Evolutionary conservation across 148 eudicot species (phyloP).

Genomic region (Chenopodium formosanum): DNA sequence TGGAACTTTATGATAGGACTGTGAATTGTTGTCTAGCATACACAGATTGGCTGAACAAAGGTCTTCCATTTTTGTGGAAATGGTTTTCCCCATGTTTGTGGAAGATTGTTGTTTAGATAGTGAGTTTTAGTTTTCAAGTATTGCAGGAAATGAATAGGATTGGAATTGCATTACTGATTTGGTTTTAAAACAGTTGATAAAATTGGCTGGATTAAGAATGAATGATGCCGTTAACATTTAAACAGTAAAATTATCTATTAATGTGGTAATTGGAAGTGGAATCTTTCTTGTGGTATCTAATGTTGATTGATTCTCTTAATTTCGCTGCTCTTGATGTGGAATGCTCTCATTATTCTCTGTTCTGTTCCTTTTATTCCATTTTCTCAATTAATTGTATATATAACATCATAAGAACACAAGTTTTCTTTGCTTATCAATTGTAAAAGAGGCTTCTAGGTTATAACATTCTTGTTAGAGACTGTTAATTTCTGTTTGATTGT

Average conservation of each 20-base stretch:
- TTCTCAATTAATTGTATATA: not conserved
- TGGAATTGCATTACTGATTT: not conserved
- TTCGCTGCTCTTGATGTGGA: not conserved
- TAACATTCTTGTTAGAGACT: too few relatives aligned
- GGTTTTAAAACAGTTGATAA: not conserved
- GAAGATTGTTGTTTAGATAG: not conserved
- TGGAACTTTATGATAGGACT: not conserved
- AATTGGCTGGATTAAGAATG: not conserved
- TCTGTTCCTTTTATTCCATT: not conserved
- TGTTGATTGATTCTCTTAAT: not conserved
- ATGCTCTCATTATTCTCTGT: not conserved
- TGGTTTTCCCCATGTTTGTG: conserved; percentile 3
- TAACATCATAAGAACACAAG: not conserved
- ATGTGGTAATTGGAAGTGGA: not conserved
- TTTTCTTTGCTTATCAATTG: not conserved
- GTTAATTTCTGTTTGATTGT: not conserved
- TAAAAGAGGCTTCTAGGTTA: not conserved
- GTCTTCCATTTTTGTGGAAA: conserved; percentile 2
- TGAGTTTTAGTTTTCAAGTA: not conserved
- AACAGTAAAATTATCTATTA: not conserved
- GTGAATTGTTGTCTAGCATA: conserved; percentile 1
- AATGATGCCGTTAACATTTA: not conserved
- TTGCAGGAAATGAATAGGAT: not conserved
- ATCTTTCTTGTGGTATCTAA: not conserved
- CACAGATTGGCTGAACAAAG: not conserved